Percentiles rank a stretch among this genome's conserved stretches.
These are phyloP conservation scores for Sporisorium iseilematis-ciliati DNA, from an alignment of 1,284 basidiomycete genomes.

Conservation along the genomic window DNA sequence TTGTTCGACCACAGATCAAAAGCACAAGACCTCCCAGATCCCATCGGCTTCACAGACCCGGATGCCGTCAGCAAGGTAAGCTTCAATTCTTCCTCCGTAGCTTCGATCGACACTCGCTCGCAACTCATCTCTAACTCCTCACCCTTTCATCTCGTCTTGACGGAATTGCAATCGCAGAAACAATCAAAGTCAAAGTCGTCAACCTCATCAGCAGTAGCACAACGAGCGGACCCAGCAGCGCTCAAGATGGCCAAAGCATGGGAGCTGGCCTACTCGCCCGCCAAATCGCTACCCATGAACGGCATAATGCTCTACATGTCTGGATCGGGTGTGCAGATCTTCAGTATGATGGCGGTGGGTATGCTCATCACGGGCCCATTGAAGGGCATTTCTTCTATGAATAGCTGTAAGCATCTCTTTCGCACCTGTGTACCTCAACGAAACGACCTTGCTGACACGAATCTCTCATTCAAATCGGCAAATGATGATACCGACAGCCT, in stretches of 20 bases:
- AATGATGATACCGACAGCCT: conserved; percentile 32
- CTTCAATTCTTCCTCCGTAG: not conserved
- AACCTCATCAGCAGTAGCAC: conserved; percentile 12
- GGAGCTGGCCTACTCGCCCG: conserved; percentile 64
- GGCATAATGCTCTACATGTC: conserved; percentile 69
- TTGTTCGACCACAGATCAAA: conserved; percentile 19
- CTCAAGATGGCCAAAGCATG: conserved; percentile 65
- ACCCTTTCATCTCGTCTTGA: not conserved
- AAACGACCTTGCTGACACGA: not conserved
- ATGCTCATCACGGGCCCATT: conserved; percentile 66
- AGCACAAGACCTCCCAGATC: conserved; percentile 30
- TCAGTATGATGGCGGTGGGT: conserved; percentile 68
- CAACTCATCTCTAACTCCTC: not conserved
- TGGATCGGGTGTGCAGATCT: conserved; percentile 67
- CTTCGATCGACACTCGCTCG: not conserved
- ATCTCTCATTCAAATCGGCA: conserved; percentile 1
- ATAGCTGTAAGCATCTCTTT: conserved; percentile 37
- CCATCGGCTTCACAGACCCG: conserved; percentile 38
- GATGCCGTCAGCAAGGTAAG: conserved; percentile 45
- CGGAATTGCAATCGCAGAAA: conserved; percentile 13
- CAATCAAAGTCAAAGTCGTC: conserved; percentile 37
- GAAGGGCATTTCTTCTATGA: conserved; percentile 54
- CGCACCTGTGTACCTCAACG: not conserved
- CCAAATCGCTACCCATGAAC: conserved; percentile 67
- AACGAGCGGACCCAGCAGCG: conserved; percentile 53